Percentiles rank a stretch among this genome's conserved stretches.
Evolutionary conservation across 2,329 filamentous ascomycete genomes (phyloP).

Genomic region (Scolecobasidium constrictum): DNA sequence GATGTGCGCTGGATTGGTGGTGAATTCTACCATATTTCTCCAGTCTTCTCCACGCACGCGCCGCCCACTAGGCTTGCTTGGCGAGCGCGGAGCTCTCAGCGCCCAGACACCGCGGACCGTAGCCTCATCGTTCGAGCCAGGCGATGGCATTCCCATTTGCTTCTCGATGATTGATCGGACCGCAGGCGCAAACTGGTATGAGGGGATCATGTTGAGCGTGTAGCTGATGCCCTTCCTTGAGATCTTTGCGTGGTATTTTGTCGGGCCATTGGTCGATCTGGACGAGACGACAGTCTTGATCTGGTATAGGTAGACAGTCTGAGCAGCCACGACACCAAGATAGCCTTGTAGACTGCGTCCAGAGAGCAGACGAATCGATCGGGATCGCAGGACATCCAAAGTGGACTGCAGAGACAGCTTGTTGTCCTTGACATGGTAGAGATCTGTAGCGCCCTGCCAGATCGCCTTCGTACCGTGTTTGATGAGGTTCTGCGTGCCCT

Average conservation of each 20-base stretch:
- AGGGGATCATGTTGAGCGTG: constrained; percentile 52
- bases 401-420: constrained; percentile 52
- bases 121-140: no score
- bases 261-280: constrained; percentile 25
- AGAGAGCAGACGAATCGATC: constrained; percentile 55
- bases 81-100: constrained; percentile 4
- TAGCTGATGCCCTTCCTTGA: constrained; percentile 53
- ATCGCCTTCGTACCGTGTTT: constrained; percentile 65
- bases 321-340: constrained; percentile 55
- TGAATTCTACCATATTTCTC: constrained; percentile 68
- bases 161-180: constrained; percentile 1
- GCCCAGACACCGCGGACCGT: background rate
- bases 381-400: constrained; percentile 40
- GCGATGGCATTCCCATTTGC: background rate
- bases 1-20: constrained; percentile 90
- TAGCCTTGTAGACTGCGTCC: constrained; percentile 47
- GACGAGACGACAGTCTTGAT: constrained; percentile 20
- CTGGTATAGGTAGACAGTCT: constrained; percentile 55
- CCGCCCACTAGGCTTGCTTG: background rate
- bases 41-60: constrained; percentile 1
- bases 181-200: constrained; percentile 30
- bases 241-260: constrained; percentile 7
- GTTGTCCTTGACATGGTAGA: constrained; percentile 66
- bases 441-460: constrained; percentile 54
- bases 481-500: constrained; percentile 62